phyloP scores from a whole-genome alignment of 108 stramenopile genomes.

The Epipyxis sp. region DNA sequence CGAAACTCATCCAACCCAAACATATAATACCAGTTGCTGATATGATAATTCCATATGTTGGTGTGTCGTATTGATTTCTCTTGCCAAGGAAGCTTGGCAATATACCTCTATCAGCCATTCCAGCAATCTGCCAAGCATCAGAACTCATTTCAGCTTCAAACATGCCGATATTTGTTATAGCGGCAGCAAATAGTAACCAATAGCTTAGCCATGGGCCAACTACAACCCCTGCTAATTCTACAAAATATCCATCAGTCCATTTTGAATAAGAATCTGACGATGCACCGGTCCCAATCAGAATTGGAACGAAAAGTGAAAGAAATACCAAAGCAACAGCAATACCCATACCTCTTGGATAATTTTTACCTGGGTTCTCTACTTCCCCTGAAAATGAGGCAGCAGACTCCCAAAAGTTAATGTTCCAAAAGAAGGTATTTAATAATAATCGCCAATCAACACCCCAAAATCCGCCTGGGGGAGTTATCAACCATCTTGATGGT shows the following conservation, averaged over 20 bases:
- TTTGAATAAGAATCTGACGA: slow-evolving; percentile 64
- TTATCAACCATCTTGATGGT: slow-evolving; percentile 69
- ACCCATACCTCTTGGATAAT: slow-evolving; percentile 73
- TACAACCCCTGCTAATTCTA: slow-evolving; percentile 19
- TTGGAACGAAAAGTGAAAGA: slow-evolving; percentile 69
- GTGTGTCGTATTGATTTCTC: slow-evolving; percentile 75
- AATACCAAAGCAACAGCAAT: slow-evolving; percentile 62
- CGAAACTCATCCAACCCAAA: slow-evolving; percentile 67
- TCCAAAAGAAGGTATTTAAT: slow-evolving; percentile 93
- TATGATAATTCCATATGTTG: slow-evolving; percentile 73
- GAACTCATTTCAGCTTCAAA: slow-evolving; percentile 89
- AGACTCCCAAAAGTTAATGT: slow-evolving; percentile 77
- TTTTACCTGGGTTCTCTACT: slow-evolving; percentile 66
- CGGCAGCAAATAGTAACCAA: slow-evolving; percentile 84
- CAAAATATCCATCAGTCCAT: slow-evolving; percentile 74
- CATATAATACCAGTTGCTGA: slow-evolving; percentile 69
- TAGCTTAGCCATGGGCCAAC: slow-evolving; percentile 81
- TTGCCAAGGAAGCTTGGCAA: slow-evolving; percentile 71
- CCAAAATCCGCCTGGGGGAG: slow-evolving; percentile 63
- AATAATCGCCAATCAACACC: slow-evolving; percentile 80
- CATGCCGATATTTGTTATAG: slow-evolving; percentile 74
- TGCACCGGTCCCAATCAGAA: slow-evolving; percentile 63
- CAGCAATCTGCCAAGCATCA: slow-evolving; percentile 85
- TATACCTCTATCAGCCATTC: slow-evolving; percentile 82
- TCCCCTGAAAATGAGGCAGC: slow-evolving; percentile 80